Evolutionary conservation across 352 stramenopile genomes (phyloP), one percentile per base, ranked within the genome.

Genomic region (Globisporangium iwayamae): DNA sequence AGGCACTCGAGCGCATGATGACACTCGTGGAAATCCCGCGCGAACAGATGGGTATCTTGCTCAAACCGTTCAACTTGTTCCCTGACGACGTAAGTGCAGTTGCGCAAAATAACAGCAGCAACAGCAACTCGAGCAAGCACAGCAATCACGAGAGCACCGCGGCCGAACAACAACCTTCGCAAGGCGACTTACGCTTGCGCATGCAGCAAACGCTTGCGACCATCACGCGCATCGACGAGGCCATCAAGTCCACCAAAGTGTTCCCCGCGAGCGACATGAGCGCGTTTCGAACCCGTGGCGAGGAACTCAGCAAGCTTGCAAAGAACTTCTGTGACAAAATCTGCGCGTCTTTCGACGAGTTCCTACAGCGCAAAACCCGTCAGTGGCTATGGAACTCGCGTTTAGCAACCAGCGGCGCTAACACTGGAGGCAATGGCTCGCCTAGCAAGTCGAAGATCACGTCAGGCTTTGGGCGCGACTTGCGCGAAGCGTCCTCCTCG

Each of bases 231-330:
- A 55, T 92, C 7, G 77, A 85, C 55, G 45, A 75, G 11, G 83
- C 81, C 2, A 83, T 90, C 54, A 81, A 84, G 54, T 83, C 83
- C 0, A 89, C 82, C 4, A 66, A 68, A 9, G 56, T 68, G 6
- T 90, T 79, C 51, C 84, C 84, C 34, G 82, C 84, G 9, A 82
- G 68, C 56, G 78, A 93, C 30, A 90, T 93, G 84, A 34, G 55
- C 1, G 84, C 81, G 2, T 83, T 93, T 59, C 75, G 74, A 30
- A 47, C 68, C 1, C 80, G 80, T 11, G 75, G 79, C 18, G 81
- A 89, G 0, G 84, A 91, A 46, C 62, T 93, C 9, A 58, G 56
- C 7, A 76, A 73, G 65, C 32, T 93, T 14, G 70, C 72, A 2
- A 67, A 62, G 5, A 53, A n/a, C 4, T 83, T 88, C 53, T 67